Conservation (phyloP, 78 protist species). For the Monosiga brevicollis region DNA sequence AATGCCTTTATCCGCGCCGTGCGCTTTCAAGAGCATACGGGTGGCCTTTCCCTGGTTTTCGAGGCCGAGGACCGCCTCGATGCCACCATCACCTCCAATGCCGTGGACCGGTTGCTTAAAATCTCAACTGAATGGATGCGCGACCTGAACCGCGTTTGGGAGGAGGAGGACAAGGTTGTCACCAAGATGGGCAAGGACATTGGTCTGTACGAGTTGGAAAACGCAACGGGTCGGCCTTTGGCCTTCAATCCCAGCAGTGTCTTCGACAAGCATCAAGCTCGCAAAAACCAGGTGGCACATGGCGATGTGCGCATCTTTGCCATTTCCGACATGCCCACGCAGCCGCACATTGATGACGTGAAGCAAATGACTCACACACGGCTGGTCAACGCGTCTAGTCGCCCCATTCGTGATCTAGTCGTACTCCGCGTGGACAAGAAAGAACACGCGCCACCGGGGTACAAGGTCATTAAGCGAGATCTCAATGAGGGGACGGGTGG, state of each 20-base stretch:
- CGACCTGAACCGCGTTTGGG: neutral
- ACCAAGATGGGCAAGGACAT: neutral
- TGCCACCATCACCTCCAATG: neutral
- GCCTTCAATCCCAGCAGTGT: neutral
- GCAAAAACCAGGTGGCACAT: neutral
- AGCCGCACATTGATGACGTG: too few relatives aligned
- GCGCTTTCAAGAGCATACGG: neutral
- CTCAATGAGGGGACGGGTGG: neutral
- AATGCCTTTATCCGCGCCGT: too few relatives aligned
- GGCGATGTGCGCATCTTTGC: neutral
- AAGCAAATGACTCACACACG: too few relatives aligned
- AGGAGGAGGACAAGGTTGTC: neutral
- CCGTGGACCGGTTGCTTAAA: neutral
- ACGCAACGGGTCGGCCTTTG: neutral
- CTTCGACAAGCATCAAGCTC: neutral
- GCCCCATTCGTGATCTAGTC: neutral
- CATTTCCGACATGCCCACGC: neutral
- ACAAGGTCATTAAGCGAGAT: neutral
- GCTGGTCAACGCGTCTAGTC: too few relatives aligned
- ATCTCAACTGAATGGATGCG: neutral
- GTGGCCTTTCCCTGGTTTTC: neutral
- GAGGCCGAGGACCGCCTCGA: neutral
- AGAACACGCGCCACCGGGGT: neutral
- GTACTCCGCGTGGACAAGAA: neutral
- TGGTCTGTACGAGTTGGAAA: neutral